Conservation (phyloP, 768 basidiomycete genomes). For the Hypholoma fasciculare region DNA sequence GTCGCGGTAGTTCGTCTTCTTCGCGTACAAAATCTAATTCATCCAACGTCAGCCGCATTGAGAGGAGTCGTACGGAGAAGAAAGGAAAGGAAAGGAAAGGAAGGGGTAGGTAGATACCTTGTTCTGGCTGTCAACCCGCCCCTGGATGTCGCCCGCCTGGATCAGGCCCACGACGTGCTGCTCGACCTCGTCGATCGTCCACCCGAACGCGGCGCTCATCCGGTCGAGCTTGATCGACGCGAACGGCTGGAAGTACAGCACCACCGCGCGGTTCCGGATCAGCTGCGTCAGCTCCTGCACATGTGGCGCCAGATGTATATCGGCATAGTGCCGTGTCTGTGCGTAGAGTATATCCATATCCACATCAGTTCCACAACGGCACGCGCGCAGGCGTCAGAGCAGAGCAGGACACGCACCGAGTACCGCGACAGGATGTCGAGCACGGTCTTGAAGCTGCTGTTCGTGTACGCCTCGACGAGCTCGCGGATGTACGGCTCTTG, state of each 20-base stretch:
- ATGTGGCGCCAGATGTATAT: slow-evolving; percentile 76
- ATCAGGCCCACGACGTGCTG: slow-evolving; percentile 76
- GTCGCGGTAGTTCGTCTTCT: slow-evolving; percentile 75
- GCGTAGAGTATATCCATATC: neutral
- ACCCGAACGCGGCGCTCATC: slow-evolving; percentile 88
- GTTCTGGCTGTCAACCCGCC: slow-evolving; percentile 86
- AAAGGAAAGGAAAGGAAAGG: too few species aligned
- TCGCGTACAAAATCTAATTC: slow-evolving; percentile 72
- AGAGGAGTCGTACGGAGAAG: neutral
- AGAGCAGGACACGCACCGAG: too few species aligned
- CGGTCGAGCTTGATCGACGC: slow-evolving; percentile 79
- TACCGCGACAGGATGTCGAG: slow-evolving; percentile 72
- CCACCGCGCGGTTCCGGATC: slow-evolving; percentile 76
- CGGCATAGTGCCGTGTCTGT: slow-evolving; percentile 78
- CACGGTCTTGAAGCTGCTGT: slow-evolving; percentile 82
- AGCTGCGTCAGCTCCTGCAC: slow-evolving; percentile 61
- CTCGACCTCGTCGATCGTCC: slow-evolving; percentile 71
- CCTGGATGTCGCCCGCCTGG: slow-evolving; percentile 74
- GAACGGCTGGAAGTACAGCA: slow-evolving; percentile 92
- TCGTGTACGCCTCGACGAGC: slow-evolving; percentile 82
- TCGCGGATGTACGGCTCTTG: slow-evolving; percentile 87
- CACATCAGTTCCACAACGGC: too few species aligned
- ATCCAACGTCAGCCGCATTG: neutral
- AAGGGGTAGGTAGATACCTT: too few species aligned
- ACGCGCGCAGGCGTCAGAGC: too few species aligned